Base-by-base conservation (phyloP, 2,329 filamentous ascomycete species). In the Rugonectria rugulosa region DNA sequence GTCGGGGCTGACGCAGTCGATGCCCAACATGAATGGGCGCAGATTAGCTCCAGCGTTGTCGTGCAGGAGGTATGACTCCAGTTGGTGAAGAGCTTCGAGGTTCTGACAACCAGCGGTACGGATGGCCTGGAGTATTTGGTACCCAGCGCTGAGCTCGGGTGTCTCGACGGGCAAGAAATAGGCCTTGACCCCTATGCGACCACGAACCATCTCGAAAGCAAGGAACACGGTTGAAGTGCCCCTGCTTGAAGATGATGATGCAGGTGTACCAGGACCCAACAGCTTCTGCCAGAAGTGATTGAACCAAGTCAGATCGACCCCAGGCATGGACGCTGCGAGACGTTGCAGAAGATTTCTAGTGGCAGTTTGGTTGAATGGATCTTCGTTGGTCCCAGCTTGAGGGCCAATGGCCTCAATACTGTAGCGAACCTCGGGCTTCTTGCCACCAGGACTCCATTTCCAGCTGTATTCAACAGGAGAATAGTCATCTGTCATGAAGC, bases 401-500 rank as follows among this genome's bases (percentile, higher is more conserved):
- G 41, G 44, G 11, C 63, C 60, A 19, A 75, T 66, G 0, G 73
- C 71, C 46, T 76, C 73, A 1, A 72, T 58, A 1, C 70, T 68
- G 23, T 69, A 74, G 1, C 72, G 59, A 15, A 75, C 62, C 0
- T 48, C 66, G n/a, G 72, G 71, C 2, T 46, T 34, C 1, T 50
- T 41, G 2, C n/a, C 24, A 0, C 62, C 60, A 2, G 53, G 54
- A n/a, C 47, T 26, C 63, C 69, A 75, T 14, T 70, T 69, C 74
- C 74, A 76, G 57, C 73, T 76, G 2, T 75, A 52, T 57, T 76
- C 73, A 6, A 75, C 60, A 0, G 74, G 75, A 2, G 64, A 71
- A 38, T 70, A 56, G 44, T 76, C 69, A 42, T 77, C 75, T 3
- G 73, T 76, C 73, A 76, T 75, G 53, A 75, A 77, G 54, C 74